Percentiles rank a stretch among this genome's conserved stretches.
Conservation (phyloP, 805 yeast genomes). For the Suhomyces canberraensis region DNA sequence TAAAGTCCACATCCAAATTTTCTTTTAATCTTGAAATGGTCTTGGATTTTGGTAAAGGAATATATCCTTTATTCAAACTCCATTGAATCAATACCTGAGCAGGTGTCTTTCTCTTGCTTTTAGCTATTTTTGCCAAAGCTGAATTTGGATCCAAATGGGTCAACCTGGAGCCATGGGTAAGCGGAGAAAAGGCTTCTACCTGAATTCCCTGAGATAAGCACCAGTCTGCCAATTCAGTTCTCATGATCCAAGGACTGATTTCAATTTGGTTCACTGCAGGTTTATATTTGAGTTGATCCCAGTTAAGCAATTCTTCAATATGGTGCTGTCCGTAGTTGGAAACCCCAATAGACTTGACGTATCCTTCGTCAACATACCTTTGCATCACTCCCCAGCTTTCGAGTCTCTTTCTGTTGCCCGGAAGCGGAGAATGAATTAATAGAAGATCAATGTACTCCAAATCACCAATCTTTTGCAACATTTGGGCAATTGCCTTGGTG, state of each 20-base stretch:
- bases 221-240: conserved; percentile 34
- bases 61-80: conserved; percentile 46
- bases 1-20: conserved; percentile 26
- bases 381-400: conserved; percentile 56
- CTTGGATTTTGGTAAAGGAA: conserved; percentile 34
- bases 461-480: conserved; percentile 48
- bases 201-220: conserved; percentile 23
- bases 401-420: conserved; percentile 39
- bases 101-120: conserved; percentile 37
- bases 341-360: conserved; percentile 55
- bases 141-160: conserved; percentile 21
- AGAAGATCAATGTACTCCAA: conserved; percentile 71
- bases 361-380: conserved; percentile 50
- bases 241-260: conserved; percentile 46
- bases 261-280: conserved; percentile 53
- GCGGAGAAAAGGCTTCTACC: conserved; percentile 38
- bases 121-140: conserved; percentile 25
- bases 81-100: conserved; percentile 50
- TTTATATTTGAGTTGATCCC: conserved; percentile 40
- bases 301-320: conserved; percentile 48
- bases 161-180: conserved; percentile 33
- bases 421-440: conserved; percentile 58
- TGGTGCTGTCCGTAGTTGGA: conserved; percentile 61
- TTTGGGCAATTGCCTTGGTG: conserved; percentile 52
- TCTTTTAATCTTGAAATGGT: conserved; percentile 20